Conservation (phyloP, 1,284 basidiomycete genomes). For the Fomitopsis pinicola region DNA sequence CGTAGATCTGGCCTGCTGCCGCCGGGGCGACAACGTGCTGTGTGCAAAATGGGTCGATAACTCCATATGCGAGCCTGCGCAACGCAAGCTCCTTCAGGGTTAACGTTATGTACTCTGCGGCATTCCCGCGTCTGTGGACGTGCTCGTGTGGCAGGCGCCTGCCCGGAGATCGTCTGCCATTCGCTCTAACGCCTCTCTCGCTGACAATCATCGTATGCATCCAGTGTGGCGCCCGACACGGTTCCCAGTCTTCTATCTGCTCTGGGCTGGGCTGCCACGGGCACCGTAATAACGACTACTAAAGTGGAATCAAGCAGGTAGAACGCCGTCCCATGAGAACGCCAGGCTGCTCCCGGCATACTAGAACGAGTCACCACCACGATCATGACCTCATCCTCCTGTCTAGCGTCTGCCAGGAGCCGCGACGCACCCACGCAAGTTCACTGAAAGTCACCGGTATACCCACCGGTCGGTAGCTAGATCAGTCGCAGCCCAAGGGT, state of each 20-base stretch:
- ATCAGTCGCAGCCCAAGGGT: background rate
- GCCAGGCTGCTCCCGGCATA: conserved; percentile 10
- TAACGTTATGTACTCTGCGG: background rate
- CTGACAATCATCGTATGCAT: background rate
- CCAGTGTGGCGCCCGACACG: background rate
- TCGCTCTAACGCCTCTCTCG: background rate
- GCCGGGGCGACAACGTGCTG: background rate
- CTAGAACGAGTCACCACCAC: conserved; percentile 2
- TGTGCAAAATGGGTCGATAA: background rate
- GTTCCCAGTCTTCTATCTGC: background rate
- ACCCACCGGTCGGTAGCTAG: conserved; percentile 1
- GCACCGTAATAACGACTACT: background rate
- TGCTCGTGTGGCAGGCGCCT: background rate
- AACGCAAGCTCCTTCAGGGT: background rate
- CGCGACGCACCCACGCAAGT: background rate
- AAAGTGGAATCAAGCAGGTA: conserved; percentile 6
- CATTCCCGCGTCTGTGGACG: background rate
- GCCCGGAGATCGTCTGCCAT: background rate
- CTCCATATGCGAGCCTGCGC: background rate
- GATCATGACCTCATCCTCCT: conserved; percentile 15
- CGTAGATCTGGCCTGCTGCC: background rate
- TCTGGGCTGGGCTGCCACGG: background rate
- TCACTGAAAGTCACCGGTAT: background rate
- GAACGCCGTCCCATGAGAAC: conserved; percentile 16
- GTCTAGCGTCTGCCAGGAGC: conserved; percentile 10